Evolutionary conservation across 345 rosid species (phyloP).

Genomic region (Camelina hispida): DNA sequence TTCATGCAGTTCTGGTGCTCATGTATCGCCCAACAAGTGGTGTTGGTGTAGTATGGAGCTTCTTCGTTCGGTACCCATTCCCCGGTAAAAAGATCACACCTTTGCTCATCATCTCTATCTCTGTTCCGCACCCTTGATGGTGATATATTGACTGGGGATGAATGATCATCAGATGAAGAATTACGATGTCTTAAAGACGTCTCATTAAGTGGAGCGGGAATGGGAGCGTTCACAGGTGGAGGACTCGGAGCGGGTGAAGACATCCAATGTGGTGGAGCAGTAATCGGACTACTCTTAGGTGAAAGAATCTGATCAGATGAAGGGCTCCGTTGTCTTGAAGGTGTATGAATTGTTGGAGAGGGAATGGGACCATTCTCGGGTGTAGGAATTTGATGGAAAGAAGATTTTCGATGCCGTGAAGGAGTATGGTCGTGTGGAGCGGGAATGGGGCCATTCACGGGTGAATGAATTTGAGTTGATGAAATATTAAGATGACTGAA

Average conservation of each 20-base stretch:
- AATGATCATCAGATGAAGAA: slow-evolving; percentile 23
- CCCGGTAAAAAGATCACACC: slow-evolving; percentile 76
- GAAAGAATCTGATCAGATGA: neutral
- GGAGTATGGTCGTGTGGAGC: neutral
- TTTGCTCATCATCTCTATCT: slow-evolving; percentile 29
- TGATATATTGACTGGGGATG: slow-evolving; percentile 13
- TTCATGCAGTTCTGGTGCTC: slow-evolving; percentile 91
- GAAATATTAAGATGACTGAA: slow-evolving; percentile 8
- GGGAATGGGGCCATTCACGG: slow-evolving; percentile 12
- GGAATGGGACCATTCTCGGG: slow-evolving; percentile 7
- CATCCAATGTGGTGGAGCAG: neutral
- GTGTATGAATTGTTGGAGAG: neutral
- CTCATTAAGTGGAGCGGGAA: neutral
- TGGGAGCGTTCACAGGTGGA: neutral
- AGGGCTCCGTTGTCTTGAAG: neutral
- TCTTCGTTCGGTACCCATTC: slow-evolving; percentile 73
- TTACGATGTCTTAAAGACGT: neutral
- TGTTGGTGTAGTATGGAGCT: slow-evolving; percentile 86
- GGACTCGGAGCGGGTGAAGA: neutral
- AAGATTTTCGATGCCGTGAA: slow-evolving; percentile 11
- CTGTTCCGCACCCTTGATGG: slow-evolving; percentile 3
- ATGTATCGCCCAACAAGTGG: slow-evolving; percentile 80
- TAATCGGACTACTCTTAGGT: neutral
- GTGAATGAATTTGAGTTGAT: slow-evolving; percentile 15
- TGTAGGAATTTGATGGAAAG: neutral